These are phyloP conservation scores for Cladosporium sp. DNA, from an alignment of 2,329 filamentous ascomycete genomes.

Conservation along the genomic window DNA sequence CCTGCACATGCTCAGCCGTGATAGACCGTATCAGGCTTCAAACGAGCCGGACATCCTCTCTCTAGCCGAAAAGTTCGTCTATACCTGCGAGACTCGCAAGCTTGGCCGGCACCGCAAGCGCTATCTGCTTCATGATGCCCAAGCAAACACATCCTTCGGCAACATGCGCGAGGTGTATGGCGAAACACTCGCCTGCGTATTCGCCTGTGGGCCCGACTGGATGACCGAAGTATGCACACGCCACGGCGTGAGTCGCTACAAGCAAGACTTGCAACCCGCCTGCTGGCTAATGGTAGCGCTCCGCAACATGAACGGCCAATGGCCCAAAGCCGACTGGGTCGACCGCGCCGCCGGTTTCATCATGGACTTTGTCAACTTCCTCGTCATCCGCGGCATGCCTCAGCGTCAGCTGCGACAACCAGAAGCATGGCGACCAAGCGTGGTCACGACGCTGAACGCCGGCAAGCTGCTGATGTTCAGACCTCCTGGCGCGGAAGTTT, in stretches of 20 bases:
- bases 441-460: conserved; percentile 28
- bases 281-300: conserved; percentile 40
- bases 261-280: conserved; percentile 35
- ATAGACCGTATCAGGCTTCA: conserved; percentile 35
- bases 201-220: conserved; percentile 45
- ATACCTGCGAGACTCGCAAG: conserved; percentile 36
- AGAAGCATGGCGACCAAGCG: conserved; percentile 36
- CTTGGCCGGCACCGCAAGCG: conserved; percentile 37
- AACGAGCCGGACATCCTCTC: conserved; percentile 29
- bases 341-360: conserved; percentile 36
- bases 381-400: conserved; percentile 38
- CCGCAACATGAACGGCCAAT: conserved; percentile 39
- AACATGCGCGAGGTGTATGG: conserved; percentile 46
- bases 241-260: conserved; percentile 37
- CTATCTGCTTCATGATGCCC: conserved; percentile 35
- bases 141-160: conserved; percentile 40
- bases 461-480: conserved; percentile 37
- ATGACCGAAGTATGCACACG: conserved; percentile 39
- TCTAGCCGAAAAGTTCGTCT: conserved; percentile 40
- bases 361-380: conserved; percentile 40
- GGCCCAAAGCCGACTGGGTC: conserved; percentile 35
- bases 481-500: conserved; percentile 29
- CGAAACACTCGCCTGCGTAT: conserved; percentile 45
- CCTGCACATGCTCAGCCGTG: conserved; percentile 43
- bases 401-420: conserved; percentile 33